Conservation (phyloP, 495 filamentous ascomycete genomes). For the Hypoxylon trugodes region DNA sequence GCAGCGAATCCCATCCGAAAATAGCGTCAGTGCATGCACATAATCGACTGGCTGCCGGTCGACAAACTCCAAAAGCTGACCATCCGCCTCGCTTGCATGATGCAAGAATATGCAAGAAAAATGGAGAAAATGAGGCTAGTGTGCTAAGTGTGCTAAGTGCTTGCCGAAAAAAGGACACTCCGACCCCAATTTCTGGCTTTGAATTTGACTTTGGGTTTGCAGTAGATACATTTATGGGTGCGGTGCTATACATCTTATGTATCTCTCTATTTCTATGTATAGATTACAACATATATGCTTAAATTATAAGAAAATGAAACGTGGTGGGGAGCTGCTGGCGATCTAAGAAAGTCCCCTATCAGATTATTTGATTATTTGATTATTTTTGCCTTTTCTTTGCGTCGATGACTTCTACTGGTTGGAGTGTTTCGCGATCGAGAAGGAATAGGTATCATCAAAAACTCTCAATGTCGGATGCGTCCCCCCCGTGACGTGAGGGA, state of each 20-base stretch:
- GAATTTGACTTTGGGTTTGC: too few relatives aligned
- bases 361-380: too few relatives aligned
- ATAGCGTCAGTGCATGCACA: slow-evolving; percentile 26
- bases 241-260: slow-evolving; percentile 4
- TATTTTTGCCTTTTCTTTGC: too few relatives aligned
- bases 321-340: slow-evolving; percentile 19
- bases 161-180: slow-evolving; percentile 32
- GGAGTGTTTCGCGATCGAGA: slow-evolving; percentile 1
- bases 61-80: slow-evolving; percentile 31
- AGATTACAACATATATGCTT: slow-evolving; percentile 15
- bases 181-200: slow-evolving; percentile 20
- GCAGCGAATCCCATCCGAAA: slow-evolving; percentile 29
- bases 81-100: slow-evolving; percentile 38
- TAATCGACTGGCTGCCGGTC: slow-evolving; percentile 7
- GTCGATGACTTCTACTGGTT: slow-evolving; percentile 7
- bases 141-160: too few relatives aligned
- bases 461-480: slow-evolving; percentile 3
- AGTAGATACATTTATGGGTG: too few relatives aligned
- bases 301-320: slow-evolving; percentile 15
- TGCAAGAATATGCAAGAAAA: slow-evolving; percentile 37
- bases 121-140: slow-evolving; percentile 35
- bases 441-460: background rate
- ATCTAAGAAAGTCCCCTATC: too few relatives aligned
- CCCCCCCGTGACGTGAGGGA: too few relatives aligned
- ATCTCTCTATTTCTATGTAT: background rate